Evolutionary conservation across 352 stramenopile species (phyloP).

Genomic region (Globisporangium perplexum): DNA sequence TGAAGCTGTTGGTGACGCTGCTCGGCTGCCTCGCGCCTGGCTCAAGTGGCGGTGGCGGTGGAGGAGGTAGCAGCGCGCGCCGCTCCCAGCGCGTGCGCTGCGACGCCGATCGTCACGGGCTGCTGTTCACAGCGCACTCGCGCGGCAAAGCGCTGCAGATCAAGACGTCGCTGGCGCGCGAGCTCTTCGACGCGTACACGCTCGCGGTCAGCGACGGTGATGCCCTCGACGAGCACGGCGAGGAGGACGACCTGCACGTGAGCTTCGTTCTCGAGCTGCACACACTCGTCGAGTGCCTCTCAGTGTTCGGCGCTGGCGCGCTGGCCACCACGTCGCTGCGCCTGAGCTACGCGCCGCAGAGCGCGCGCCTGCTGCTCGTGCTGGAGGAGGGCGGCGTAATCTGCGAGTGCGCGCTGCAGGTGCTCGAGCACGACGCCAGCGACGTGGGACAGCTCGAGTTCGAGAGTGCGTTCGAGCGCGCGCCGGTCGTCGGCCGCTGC

Average conservation of each 20-base stretch:
- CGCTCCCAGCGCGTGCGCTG: slow-evolving; percentile 57
- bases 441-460: slow-evolving; percentile 72
- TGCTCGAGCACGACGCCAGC: slow-evolving; percentile 69
- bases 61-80: too few species aligned
- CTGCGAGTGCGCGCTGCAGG: slow-evolving; percentile 80
- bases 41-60: not conserved
- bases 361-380: slow-evolving; percentile 53
- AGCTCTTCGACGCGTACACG: slow-evolving; percentile 71
- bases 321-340: slow-evolving; percentile 69
- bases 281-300: slow-evolving; percentile 73
- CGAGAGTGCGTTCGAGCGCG: slow-evolving; percentile 72
- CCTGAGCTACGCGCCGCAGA: slow-evolving; percentile 63
- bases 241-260: slow-evolving; percentile 32
- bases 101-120: slow-evolving; percentile 53
- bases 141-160: slow-evolving; percentile 85
- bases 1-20: slow-evolving; percentile 72
- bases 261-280: slow-evolving; percentile 74
- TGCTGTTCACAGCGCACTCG: slow-evolving; percentile 78
- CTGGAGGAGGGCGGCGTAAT: slow-evolving; percentile 83
- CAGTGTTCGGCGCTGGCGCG: slow-evolving; percentile 65
- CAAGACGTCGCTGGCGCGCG: slow-evolving; percentile 71
- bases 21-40: slow-evolving; percentile 39
- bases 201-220: slow-evolving; percentile 18
- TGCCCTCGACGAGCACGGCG: slow-evolving; percentile 12
- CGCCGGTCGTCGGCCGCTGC: slow-evolving; percentile 61